Base-by-base conservation (phyloP, 176 grass and related monocot genomes). In the Aegilops longissima region DNA sequence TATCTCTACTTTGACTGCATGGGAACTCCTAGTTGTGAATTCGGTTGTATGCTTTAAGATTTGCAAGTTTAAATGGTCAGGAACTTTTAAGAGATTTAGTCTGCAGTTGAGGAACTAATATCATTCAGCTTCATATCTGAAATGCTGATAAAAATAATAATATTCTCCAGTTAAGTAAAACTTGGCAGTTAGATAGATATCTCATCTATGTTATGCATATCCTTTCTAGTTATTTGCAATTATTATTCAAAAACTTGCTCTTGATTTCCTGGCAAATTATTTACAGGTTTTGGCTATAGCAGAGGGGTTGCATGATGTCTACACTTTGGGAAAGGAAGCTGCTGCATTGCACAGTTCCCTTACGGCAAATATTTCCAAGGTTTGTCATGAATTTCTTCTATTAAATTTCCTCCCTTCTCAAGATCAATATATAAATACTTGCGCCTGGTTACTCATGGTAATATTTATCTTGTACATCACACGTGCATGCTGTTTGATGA, bases 211-310 rank as follows among this genome's bases (percentile, higher is more conserved):
- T 51, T 83, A 83, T 90, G 75, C 80, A 31, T 86, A 64, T 49
- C 58, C 66, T 82, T 83, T 77, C 40, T 66, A 17, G 11, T 85
- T 80, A 79, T 21, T 40, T 11, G 39, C 80, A 68, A 44, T 21
- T 4, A 62, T 87, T 51, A 36, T 81, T 18, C 9, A 13, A 82
- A 69, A 81, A 47, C 24, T 85, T 85, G 30, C 59, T 66, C 75
- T 49, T 84, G 71, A 80, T 78, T 93, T 87, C 74, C 1, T 83
- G 58, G 1, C 23, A 18, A 70, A 70, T 80, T 85, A 52, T 87
- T 69, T 98, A 35, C 76, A 98, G 96, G 91, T 98, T 80, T 91
- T 98, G 78, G 91, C 93, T 86, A 98, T 98, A 89, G 92, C 88
- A 82, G 96, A 98, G 80, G 93, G 88, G 64, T 88, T 98, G 66